Conservation (phyloP, 768 basidiomycete genomes). For the Termitomyces sp. region DNA sequence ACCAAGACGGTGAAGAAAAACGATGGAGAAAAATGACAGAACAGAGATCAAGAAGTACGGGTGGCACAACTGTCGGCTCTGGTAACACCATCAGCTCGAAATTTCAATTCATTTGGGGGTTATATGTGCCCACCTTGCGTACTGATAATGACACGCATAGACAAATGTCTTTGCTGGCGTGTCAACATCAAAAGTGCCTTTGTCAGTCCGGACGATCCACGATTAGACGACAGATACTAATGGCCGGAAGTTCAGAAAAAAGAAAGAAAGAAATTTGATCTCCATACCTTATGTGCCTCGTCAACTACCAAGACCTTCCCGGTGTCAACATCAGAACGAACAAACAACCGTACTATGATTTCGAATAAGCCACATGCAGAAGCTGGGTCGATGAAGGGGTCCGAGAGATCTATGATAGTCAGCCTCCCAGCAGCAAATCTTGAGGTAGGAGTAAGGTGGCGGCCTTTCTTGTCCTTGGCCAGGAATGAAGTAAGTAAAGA, state of each 20-base stretch:
- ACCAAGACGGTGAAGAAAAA: constrained; percentile 77
- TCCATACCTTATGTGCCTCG: constrained; percentile 68
- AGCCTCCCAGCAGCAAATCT: constrained; percentile 59
- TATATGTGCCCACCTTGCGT: constrained; percentile 56
- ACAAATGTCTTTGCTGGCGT: constrained; percentile 69
- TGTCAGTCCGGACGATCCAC: constrained; percentile 51
- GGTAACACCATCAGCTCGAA: neutral
- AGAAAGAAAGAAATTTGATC: neutral
- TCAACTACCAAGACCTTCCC: constrained; percentile 74
- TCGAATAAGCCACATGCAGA: constrained; percentile 73
- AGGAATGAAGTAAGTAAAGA: constrained; percentile 60
- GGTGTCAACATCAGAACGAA: constrained; percentile 55
- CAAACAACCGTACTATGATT: constrained; percentile 63
- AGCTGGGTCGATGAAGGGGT: constrained; percentile 67
- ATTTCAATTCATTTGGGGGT: neutral
- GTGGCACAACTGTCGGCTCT: constrained; percentile 76
- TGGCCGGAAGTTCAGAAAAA: constrained; percentile 5
- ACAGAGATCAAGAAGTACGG: constrained; percentile 66
- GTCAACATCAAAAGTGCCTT: constrained; percentile 56
- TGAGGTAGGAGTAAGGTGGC: neutral
- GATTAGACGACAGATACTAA: constrained; percentile 58
- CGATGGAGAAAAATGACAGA: constrained; percentile 65
- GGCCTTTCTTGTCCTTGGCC: constrained; percentile 24
- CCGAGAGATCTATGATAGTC: constrained; percentile 70
- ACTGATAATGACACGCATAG: constrained; percentile 71